phyloP scores from a whole-genome alignment of 192 early-diverging fungal species.

The Gonapodya sp. region DNA sequence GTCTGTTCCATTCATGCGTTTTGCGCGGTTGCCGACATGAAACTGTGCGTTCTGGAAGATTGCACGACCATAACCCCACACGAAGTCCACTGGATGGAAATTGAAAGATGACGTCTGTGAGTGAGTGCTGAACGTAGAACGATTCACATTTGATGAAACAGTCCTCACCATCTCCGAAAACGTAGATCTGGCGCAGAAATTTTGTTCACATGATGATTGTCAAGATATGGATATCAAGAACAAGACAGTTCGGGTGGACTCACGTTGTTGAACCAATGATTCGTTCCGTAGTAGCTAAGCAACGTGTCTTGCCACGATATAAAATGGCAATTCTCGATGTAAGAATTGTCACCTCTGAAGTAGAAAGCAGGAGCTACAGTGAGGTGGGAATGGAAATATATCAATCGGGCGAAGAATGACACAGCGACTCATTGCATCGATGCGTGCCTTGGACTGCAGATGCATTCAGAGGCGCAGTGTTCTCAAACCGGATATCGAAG shows the following conservation, averaged over 20 bases:
- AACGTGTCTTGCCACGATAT: neutral
- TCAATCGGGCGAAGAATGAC: neutral
- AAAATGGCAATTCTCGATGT: neutral
- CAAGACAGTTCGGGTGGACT: too few species aligned
- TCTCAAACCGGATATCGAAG: slow-evolving; percentile 10
- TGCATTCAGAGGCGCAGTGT: neutral
- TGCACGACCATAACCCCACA: neutral
- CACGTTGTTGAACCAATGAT: neutral
- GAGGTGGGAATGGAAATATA: neutral
- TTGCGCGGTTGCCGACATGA: neutral
- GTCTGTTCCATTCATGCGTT: neutral
- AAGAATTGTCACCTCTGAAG: neutral
- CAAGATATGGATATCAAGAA: too few species aligned
- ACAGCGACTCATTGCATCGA: too few species aligned
- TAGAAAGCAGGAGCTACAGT: neutral
- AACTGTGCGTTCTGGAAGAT: neutral
- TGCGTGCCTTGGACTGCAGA: neutral
- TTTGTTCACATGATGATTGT: too few species aligned
- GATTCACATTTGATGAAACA: neutral
- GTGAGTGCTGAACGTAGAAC: too few species aligned
- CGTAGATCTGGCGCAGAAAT: neutral
- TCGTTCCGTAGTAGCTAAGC: neutral
- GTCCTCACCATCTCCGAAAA: neutral
- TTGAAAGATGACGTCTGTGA: too few species aligned
- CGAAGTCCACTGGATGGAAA: neutral